Conservation (phyloP, 257 asterid genomes). For the Solanum phureja region DNA sequence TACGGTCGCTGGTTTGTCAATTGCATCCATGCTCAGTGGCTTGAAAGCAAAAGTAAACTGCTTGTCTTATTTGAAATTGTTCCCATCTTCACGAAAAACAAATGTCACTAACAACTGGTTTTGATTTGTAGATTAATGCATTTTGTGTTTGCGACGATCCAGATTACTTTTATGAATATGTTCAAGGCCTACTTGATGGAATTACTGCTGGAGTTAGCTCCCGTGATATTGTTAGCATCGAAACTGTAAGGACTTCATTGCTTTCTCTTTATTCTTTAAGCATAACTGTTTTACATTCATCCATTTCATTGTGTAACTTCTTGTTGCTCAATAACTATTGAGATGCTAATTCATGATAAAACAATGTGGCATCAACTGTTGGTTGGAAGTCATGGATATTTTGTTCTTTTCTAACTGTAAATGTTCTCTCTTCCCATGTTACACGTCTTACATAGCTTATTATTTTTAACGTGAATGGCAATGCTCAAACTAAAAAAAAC, state of each 20-base stretch:
- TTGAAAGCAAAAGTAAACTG: constrained; percentile 60
- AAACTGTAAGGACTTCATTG: constrained; percentile 41
- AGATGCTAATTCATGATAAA: background rate
- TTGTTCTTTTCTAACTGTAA: background rate
- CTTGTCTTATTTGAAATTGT: background rate
- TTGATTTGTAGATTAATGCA: constrained; percentile 55
- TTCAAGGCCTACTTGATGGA: constrained; percentile 79
- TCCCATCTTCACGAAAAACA: background rate
- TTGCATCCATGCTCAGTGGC: constrained; percentile 66
- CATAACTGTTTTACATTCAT: background rate
- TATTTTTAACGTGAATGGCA: background rate
- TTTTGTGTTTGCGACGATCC: constrained; percentile 91
- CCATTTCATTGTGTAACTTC: background rate
- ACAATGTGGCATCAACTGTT: background rate
- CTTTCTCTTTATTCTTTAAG: background rate
- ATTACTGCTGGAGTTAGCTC: constrained; percentile 65
- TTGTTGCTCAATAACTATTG: background rate
- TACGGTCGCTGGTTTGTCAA: constrained; percentile 83
- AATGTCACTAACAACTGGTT: background rate
- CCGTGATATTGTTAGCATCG: constrained; percentile 64
- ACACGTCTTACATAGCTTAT: background rate
- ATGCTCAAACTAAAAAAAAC: background rate
- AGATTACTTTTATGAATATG: constrained; percentile 65
- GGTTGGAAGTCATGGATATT: background rate
- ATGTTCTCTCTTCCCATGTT: background rate